Percentiles rank a stretch among this genome's conserved stretches.
Conservation (phyloP, 106 monocot species). For the Posidonia australis region DNA sequence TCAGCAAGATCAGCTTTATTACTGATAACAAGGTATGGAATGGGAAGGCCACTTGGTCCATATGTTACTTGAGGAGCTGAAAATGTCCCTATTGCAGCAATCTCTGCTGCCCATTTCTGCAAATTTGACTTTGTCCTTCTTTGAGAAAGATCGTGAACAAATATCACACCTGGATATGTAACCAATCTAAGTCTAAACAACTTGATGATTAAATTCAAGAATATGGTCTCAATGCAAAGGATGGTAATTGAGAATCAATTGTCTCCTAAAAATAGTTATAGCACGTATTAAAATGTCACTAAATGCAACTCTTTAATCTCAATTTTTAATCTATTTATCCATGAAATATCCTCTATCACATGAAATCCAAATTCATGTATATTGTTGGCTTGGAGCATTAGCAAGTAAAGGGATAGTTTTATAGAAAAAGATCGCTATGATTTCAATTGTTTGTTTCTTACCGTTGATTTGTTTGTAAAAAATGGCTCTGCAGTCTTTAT, state of each 20-base stretch:
- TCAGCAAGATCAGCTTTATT: conserved; percentile 80
- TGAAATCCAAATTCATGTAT: neutral
- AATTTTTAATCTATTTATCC: too few relatives aligned
- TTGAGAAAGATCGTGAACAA: conserved; percentile 91
- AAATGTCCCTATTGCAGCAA: conserved; percentile 63
- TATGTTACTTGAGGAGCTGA: conserved; percentile 74
- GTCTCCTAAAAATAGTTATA: too few relatives aligned
- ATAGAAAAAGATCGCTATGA: neutral
- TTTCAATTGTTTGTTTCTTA: conserved; percentile 7
- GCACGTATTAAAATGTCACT: too few relatives aligned
- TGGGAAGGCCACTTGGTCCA: conserved; percentile 81
- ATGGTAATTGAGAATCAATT: too few relatives aligned
- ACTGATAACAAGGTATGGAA: conserved; percentile 81
- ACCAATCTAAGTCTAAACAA: neutral
- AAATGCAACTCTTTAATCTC: too few relatives aligned
- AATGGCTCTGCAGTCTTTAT: conserved; percentile 81
- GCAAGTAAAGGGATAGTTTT: neutral
- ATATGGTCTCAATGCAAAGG: neutral
- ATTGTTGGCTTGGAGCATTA: neutral
- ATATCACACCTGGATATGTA: conserved; percentile 63
- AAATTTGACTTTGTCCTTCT: conserved; percentile 76
- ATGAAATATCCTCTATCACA: neutral
- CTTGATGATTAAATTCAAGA: neutral
- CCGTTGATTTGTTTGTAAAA: conserved; percentile 95
- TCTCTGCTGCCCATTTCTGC: conserved; percentile 75